Conservation (phyloP, 2,329 filamentous ascomycete genomes). For the Alternaria sp. region DNA sequence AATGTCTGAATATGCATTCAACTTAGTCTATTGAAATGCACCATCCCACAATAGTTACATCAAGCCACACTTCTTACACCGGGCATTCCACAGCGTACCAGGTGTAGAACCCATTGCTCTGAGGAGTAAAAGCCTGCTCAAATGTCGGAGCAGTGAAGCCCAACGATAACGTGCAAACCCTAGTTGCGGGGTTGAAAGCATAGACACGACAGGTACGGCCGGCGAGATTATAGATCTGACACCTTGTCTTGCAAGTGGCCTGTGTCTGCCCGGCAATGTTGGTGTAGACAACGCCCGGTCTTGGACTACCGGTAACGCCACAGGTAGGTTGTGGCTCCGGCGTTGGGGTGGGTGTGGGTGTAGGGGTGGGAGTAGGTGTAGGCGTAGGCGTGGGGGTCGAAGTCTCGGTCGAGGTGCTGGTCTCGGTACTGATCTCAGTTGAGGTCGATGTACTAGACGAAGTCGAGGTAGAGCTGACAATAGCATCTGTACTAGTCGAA, state of each 20-base stretch:
- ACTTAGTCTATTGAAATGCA: too few relatives aligned
- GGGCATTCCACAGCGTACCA: not conserved
- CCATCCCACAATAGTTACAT: too few relatives aligned
- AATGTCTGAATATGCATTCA: too few relatives aligned
- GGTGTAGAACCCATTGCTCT: rapidly evolving
- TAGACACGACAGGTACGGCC: not conserved
- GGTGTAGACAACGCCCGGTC: too few relatives aligned
- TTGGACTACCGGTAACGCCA: too few relatives aligned
- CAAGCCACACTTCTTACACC: not conserved
- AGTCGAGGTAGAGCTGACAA: not conserved
- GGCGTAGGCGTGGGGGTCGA: not conserved
- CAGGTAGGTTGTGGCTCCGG: not conserved
- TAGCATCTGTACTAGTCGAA: not conserved
- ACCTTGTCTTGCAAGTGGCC: not conserved
- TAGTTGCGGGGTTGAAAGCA: not conserved
- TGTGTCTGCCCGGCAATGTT: too few relatives aligned
- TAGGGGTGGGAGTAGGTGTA: not conserved
- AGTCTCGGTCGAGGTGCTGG: not conserved
- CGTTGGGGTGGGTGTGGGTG: not conserved
- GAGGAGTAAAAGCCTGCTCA: not conserved
- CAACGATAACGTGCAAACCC: not conserved
- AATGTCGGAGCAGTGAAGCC: not conserved
- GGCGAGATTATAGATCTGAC: not conserved
- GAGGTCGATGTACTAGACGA: not conserved
- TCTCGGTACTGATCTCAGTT: not conserved